Evolutionary conservation across 2,329 filamentous ascomycete species (phyloP).

Genomic region (Sphaerostilbella broomeana): DNA sequence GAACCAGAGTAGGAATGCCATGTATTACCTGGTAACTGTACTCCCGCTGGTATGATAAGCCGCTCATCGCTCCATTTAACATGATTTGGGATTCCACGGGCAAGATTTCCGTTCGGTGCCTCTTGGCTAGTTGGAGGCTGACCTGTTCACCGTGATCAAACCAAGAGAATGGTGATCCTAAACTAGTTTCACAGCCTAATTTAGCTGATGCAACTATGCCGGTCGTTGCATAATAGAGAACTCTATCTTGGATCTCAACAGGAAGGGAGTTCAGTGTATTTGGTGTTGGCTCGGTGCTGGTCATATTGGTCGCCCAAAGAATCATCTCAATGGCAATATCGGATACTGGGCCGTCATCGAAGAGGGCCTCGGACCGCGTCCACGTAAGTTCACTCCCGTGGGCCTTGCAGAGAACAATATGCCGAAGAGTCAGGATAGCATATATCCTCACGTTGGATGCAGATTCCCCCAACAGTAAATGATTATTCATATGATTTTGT

Average conservation of each 20-base stretch:
- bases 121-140: conserved; percentile 11
- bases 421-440: conserved; percentile 15
- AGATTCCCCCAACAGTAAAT: not conserved
- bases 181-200: conserved; percentile 11
- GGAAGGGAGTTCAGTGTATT: conserved; percentile 15
- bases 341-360: conserved; percentile 2
- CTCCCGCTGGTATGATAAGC: conserved; percentile 14
- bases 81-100: conserved; percentile 15
- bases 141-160: conserved; percentile 13
- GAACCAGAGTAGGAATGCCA: not conserved
- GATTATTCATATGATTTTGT: conserved; percentile 13
- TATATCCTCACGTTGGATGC: conserved; percentile 7
- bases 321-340: not conserved
- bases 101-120: conserved; percentile 12
- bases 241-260: conserved; percentile 7
- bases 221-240: conserved; percentile 12
- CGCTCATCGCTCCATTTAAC: conserved; percentile 14
- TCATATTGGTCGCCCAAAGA: not conserved
- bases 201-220: conserved; percentile 14
- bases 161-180: conserved; percentile 14
- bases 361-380: conserved; percentile 14
- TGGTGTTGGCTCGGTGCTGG: not conserved
- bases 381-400: conserved; percentile 1
- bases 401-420: conserved; percentile 14
- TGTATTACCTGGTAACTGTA: not conserved